phyloP scores from a whole-genome alignment of 345 rosid species.

The Brassica juncea region DNA sequence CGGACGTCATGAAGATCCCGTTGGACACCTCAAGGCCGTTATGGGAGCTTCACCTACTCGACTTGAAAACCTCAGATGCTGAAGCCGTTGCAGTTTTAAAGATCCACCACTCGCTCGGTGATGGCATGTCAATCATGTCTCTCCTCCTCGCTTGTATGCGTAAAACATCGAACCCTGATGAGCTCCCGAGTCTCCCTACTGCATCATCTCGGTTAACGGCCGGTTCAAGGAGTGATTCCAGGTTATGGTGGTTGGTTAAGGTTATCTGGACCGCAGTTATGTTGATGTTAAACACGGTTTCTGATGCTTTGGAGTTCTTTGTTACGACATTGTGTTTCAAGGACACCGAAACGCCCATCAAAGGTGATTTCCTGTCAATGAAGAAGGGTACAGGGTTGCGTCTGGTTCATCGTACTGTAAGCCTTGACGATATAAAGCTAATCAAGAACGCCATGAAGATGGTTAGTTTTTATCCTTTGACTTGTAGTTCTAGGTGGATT shows the following conservation, averaged over 20 bases:
- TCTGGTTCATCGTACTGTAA: constrained; percentile 51
- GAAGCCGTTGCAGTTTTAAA: constrained; percentile 49
- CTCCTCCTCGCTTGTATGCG: constrained; percentile 57
- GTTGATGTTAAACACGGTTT: constrained; percentile 51
- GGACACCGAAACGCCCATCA: constrained; percentile 57
- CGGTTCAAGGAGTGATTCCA: constrained; percentile 11
- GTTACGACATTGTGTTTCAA: constrained; percentile 48
- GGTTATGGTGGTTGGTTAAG: constrained; percentile 45
- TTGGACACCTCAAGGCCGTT: constrained; percentile 64
- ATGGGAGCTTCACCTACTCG: constrained; percentile 81
- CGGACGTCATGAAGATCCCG: constrained; percentile 52
- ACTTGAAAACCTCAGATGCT: constrained; percentile 63
- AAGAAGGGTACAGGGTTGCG: constrained; percentile 21
- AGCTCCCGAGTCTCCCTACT: constrained; percentile 57
- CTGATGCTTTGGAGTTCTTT: constrained; percentile 47
- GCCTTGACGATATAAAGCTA: constrained; percentile 61
- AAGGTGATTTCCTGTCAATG: constrained; percentile 31
- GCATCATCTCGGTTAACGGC: neutral
- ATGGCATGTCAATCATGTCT: constrained; percentile 63
- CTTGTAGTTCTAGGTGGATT: neutral
- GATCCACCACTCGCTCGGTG: constrained; percentile 63
- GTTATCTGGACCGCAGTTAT: constrained; percentile 44
- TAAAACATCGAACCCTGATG: constrained; percentile 56
- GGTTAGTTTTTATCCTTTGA: neutral
- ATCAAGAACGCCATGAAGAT: constrained; percentile 33